Conservation (phyloP, 2,329 filamentous ascomycete genomes). For the Phaeosphaeriaceae sp. region DNA sequence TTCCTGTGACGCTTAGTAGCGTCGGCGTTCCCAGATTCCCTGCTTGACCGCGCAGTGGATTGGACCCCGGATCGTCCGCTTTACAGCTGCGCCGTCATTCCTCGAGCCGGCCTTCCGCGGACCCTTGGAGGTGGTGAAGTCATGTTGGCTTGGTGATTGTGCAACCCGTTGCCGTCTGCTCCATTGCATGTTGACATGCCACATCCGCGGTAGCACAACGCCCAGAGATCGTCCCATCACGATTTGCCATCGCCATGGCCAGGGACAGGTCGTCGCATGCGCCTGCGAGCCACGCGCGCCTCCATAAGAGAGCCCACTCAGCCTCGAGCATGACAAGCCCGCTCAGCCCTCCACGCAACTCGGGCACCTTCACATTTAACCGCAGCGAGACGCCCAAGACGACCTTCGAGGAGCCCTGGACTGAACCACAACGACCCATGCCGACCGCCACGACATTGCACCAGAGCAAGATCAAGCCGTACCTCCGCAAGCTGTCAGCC, state of each 20-base stretch:
- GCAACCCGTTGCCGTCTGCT: conserved; percentile 13
- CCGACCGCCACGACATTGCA: conserved; percentile 29
- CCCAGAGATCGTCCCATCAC: neutral
- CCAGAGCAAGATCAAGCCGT: conserved; percentile 60
- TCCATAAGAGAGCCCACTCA: conserved; percentile 51
- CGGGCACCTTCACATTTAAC: conserved; percentile 38
- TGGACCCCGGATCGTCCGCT: conserved; percentile 3
- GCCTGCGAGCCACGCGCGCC: conserved; percentile 43
- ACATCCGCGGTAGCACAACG: conserved; percentile 6
- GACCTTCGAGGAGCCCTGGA: conserved; percentile 45
- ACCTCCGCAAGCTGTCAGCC: conserved; percentile 61
- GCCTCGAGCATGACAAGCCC: conserved; percentile 46
- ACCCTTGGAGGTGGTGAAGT: conserved; percentile 7
- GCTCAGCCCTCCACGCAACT: conserved; percentile 40
- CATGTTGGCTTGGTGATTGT: conserved; percentile 36
- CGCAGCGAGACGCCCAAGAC: conserved; percentile 43
- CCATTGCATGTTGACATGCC: conserved; percentile 23
- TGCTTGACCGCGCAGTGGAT: neutral
- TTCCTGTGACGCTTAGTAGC: conserved; percentile 7
- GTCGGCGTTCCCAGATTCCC: neutral
- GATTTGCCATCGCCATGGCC: conserved; percentile 13
- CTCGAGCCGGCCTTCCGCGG: conserved; percentile 2
- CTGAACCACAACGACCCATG: conserved; percentile 32
- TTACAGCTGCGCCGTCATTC: neutral
- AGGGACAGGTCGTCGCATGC: conserved; percentile 20